Evolutionary conservation across 2,329 filamentous ascomycete genomes (phyloP).

Genomic region (Amylocarpus encephaloides): DNA sequence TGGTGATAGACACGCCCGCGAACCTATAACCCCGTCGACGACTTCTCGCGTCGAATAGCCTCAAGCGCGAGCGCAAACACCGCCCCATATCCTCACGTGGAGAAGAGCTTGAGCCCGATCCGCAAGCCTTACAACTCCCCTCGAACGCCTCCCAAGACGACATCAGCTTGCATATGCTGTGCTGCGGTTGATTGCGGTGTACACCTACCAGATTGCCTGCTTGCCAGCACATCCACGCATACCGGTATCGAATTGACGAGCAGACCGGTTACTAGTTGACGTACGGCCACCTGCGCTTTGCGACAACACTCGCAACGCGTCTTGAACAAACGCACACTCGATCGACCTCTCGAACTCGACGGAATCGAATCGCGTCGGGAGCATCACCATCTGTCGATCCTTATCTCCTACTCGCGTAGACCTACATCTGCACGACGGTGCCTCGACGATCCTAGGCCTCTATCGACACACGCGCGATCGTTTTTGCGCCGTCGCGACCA

Average conservation of each 20-base stretch:
- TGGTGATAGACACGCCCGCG: slow-evolving; percentile 20
- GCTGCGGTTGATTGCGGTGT: slow-evolving; percentile 47
- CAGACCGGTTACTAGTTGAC: slow-evolving; percentile 25
- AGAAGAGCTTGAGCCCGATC: slow-evolving; percentile 25
- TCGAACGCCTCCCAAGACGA: slow-evolving; percentile 33
- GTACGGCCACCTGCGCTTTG: slow-evolving; percentile 22
- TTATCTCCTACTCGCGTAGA: neutral
- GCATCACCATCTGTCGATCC: neutral
- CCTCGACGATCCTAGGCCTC: slow-evolving; percentile 5
- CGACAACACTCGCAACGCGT: slow-evolving; percentile 24
- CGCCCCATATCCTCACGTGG: slow-evolving; percentile 29
- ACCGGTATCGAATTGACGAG: slow-evolving; percentile 42
- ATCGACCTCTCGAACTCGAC: neutral
- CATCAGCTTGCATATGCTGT: slow-evolving; percentile 56
- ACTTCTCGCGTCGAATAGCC: slow-evolving; percentile 21
- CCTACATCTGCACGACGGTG: neutral
- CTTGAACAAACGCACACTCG: slow-evolving; percentile 7
- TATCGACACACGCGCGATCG: slow-evolving; percentile 12
- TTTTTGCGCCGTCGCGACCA: slow-evolving; percentile 8
- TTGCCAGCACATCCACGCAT: slow-evolving; percentile 58
- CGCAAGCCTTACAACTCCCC: slow-evolving; percentile 36
- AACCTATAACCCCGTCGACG: slow-evolving; percentile 16
- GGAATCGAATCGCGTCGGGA: neutral
- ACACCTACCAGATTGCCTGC: slow-evolving; percentile 47
- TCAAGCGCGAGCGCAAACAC: slow-evolving; percentile 19